Percentiles rank a stretch among this genome's conserved stretches.
These are phyloP conservation scores for Aurantiochytrium sp. DNA, from an alignment of 108 stramenopile species.

Conservation along the genomic window DNA sequence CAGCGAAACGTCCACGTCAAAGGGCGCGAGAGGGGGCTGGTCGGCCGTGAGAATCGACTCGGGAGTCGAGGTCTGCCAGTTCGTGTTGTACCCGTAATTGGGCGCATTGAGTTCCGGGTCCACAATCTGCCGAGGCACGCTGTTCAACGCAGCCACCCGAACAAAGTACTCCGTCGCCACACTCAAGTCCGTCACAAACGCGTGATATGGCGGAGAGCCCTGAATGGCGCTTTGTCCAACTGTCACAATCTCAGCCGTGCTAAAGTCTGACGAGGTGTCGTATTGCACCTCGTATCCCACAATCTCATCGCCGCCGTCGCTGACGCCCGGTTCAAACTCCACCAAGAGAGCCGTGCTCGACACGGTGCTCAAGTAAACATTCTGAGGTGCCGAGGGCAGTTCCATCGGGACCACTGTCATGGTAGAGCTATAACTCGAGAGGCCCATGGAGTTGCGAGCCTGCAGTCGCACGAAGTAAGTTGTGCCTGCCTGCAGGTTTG, in stretches of 20 bases:
- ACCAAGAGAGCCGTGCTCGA: constrained; percentile 50
- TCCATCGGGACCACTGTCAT: constrained; percentile 38
- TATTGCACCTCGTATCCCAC: constrained; percentile 60
- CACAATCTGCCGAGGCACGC: constrained; percentile 41
- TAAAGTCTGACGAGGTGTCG: constrained; percentile 52
- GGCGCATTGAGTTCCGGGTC: background rate
- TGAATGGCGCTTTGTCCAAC: background rate
- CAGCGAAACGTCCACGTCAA: background rate
- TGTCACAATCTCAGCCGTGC: background rate
- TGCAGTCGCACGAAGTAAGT: constrained; percentile 58
- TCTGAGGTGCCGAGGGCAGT: constrained; percentile 42
- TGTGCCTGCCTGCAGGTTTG: constrained; percentile 49
- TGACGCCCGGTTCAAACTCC: constrained; percentile 49
- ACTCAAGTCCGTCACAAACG: constrained; percentile 30
- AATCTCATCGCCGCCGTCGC: constrained; percentile 42
- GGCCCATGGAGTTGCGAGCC: constrained; percentile 58
- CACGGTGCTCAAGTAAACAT: constrained; percentile 30
- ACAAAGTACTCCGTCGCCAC: constrained; percentile 54
- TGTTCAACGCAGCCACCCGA: constrained; percentile 49
- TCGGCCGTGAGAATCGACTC: background rate
- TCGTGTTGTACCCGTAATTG: background rate
- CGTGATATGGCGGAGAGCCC: constrained; percentile 26
- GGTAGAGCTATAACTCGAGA: constrained; percentile 31
- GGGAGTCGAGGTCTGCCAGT: constrained; percentile 1
- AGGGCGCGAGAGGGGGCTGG: background rate